Evolutionary conservation across 441 rosid species (phyloP).

Genomic region (Raphanus hybrid): DNA sequence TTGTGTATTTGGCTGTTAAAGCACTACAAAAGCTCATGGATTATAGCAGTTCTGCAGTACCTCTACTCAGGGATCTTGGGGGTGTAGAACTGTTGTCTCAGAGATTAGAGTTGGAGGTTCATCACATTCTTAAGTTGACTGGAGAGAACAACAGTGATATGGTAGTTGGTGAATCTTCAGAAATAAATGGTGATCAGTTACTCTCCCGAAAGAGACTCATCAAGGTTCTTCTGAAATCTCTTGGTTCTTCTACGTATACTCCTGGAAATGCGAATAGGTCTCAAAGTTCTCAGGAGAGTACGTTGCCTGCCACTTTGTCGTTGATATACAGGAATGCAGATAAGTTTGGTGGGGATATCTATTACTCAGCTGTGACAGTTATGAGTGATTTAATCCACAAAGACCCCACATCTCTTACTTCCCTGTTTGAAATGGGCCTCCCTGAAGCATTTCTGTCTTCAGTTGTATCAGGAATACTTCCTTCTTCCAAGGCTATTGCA

Average conservation of each 20-base stretch:
- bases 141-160: constrained; percentile 62
- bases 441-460: constrained; percentile 95
- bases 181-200: constrained; percentile 63
- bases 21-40: constrained; percentile 97
- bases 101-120: constrained; percentile 91
- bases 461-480: constrained; percentile 80
- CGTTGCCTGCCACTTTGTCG: constrained; percentile 84
- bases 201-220: constrained; percentile 90
- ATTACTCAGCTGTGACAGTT: constrained; percentile 94
- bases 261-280: constrained; percentile 77
- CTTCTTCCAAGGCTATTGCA: constrained; percentile 95
- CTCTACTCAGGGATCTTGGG: constrained; percentile 87
- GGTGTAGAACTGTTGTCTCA: constrained; percentile 97
- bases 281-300: constrained; percentile 74
- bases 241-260: constrained; percentile 96
- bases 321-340: constrained; percentile 77
- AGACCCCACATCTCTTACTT: constrained; percentile 90
- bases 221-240: constrained; percentile 90
- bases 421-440: constrained; percentile 88
- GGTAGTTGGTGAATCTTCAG: constrained; percentile 68
- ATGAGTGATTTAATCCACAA: constrained; percentile 99
- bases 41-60: constrained; percentile 93
- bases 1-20: constrained; percentile 95
- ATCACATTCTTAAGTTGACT: constrained; percentile 67
- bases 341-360: constrained; percentile 96